These are phyloP conservation scores for Helenozyma rhizophorensis DNA, from an alignment of 805 yeast genomes.

Conservation along the genomic window DNA sequence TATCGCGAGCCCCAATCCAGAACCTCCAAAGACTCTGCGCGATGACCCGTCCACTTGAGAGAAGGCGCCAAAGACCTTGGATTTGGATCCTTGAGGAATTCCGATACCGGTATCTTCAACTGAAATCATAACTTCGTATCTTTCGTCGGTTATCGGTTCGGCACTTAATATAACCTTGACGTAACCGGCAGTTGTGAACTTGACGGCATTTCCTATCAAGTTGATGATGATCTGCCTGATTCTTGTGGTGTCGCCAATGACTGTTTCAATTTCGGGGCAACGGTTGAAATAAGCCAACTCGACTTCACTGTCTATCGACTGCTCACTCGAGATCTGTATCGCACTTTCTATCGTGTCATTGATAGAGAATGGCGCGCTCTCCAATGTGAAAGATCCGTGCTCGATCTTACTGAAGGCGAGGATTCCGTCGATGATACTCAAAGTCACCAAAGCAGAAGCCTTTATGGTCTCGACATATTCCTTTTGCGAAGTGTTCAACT, in stretches of 20 bases:
- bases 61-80: slow-evolving; percentile 48
- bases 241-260: slow-evolving; percentile 47
- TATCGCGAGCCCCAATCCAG: slow-evolving; percentile 48
- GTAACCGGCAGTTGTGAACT: slow-evolving; percentile 43
- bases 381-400: slow-evolving; percentile 48
- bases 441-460: slow-evolving; percentile 47
- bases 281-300: slow-evolving; percentile 43
- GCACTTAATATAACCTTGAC: slow-evolving; percentile 35
- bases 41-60: slow-evolving; percentile 56
- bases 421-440: slow-evolving; percentile 51
- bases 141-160: slow-evolving; percentile 20
- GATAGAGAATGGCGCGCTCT: slow-evolving; percentile 40
- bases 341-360: slow-evolving; percentile 45
- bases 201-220: slow-evolving; percentile 50
- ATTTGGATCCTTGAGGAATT: slow-evolving; percentile 40
- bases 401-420: slow-evolving; percentile 52
- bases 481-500: slow-evolving; percentile 37
- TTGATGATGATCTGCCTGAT: slow-evolving; percentile 49
- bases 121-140: slow-evolving; percentile 35
- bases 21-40: slow-evolving; percentile 48
- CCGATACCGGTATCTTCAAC: slow-evolving; percentile 55
- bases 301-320: slow-evolving; percentile 39
- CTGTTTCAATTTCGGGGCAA: slow-evolving; percentile 33
- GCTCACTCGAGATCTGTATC: slow-evolving; percentile 45
- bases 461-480: slow-evolving; percentile 52